Base-by-base conservation (phyloP, 495 filamentous ascomycete species). In the Penicillium alfredii region DNA sequence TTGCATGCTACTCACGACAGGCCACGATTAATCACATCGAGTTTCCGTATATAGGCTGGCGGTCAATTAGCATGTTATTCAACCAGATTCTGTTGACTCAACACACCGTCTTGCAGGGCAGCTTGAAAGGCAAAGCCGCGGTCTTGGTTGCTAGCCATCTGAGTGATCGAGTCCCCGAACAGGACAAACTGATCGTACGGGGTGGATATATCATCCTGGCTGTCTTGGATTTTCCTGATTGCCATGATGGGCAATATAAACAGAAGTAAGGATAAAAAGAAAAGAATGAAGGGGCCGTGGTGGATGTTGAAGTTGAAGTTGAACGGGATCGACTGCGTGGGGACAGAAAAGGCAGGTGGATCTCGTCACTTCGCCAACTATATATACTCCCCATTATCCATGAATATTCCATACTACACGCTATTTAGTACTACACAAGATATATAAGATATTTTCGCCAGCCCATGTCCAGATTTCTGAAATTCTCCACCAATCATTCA, bases 141-240 rank as follows among this genome's bases (percentile, higher is more conserved):
- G 3, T 71, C 53, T 42, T 78, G 64, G 33, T 69, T 66, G 38
- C 66, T 70, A 25, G 76, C 73, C 22, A 66, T 60, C 50, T 93
- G 76, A 14, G 84, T 80, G 46, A 93, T 77, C 17, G 83, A 88
- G 53, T 93, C 86, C 18, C 86, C 86, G 49, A 93, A 86, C 13
- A 90, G 75, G 27, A 90, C 65, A 49, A 90, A 74, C 51, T 88
- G 84, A 38, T 78, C 76, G 41, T 73, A 73, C n/a, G 69, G 66
- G 42, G 56, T 45, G 46, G 51, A 57, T 13, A 42, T 35, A 30
- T 40, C 40, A 25, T 40, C 40, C 21, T 49, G 41, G 18, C 18
- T 27, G 3, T 8, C 25, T 19, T 35, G 22, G 8, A 10, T 12
- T 6, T 21, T 33, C 4, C 31, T 13, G 4, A 20, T 36, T 1